Evolutionary conservation across 108 stramenopile species (phyloP), one percentile per base, ranked within the genome.

Genomic region (Nitzschia sp.): DNA sequence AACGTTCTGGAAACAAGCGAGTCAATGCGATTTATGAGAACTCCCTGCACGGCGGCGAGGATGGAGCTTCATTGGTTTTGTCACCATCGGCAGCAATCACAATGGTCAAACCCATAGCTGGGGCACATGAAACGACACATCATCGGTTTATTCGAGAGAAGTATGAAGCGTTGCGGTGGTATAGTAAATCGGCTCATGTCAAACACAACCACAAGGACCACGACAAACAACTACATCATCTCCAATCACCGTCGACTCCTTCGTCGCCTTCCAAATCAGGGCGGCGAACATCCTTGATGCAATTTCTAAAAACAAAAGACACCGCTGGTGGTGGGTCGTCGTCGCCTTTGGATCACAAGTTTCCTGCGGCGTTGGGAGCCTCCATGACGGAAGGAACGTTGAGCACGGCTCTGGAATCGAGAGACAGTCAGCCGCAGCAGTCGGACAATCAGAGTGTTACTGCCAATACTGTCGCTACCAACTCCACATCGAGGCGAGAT

Each of bases 11-110:
- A 58, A 90, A 90, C 62, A 62, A 65, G 31, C 74, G 73, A 54
- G 82, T 90, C 2, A 90, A 90, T 64, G 45, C 68, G 26, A 84
- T 86, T 66, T 90, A 82, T 63, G 85, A 86, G 72, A 85, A 75
- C 11, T 60, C 68, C 32, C 58, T 86, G 46, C 78, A 75, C 36
- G 61, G 46, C 19, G 70, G 75, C 42, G 32, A 65, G 46, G 75
- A n/a, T 17, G 24, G 54, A 64, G n/a, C n/a, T n/a, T n/a, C n/a
- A n/a, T n/a, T n/a, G n/a, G n/a, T n/a, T n/a, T n/a, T n/a, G n/a
- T n/a, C n/a, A n/a, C n/a, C n/a, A n/a, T 23, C 54, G 9, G 62
- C n/a, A 11, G 31, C 49, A 42, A 64, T 25, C 2, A n/a, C n/a
- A n/a, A n/a, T n/a, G n/a, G 36, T 72, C 63, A 72, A 72, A 72